These are phyloP conservation scores for Castanopsis chinensis DNA, from an alignment of 306 rosid genomes.

Conservation along the genomic window DNA sequence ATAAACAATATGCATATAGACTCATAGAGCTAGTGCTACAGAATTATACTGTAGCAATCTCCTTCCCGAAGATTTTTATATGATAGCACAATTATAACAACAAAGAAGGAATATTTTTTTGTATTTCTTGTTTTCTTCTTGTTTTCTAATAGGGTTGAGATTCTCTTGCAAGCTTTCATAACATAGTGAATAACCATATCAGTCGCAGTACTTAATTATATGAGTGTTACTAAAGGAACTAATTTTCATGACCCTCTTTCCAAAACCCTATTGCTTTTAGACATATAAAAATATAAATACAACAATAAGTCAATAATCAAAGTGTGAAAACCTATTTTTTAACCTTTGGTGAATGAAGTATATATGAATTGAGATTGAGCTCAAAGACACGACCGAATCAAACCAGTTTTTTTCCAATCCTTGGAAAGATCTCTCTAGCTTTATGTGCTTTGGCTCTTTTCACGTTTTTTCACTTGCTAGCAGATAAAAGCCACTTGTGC, in stretches of 20 bases:
- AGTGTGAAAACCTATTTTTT: background rate
- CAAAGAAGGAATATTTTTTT: background rate
- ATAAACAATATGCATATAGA: background rate
- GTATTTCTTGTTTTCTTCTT: background rate
- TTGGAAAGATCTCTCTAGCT: slow-evolving; percentile 35
- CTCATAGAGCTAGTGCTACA: background rate
- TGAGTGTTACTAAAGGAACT: background rate
- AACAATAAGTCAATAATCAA: background rate
- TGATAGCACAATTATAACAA: background rate
- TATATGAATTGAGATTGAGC: background rate
- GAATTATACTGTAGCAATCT: background rate
- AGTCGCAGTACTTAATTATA: background rate
- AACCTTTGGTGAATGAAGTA: background rate
- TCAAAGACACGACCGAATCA: background rate
- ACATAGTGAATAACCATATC: background rate
- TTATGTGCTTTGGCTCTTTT: slow-evolving; percentile 25
- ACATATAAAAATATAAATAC: background rate
- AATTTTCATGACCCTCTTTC: background rate
- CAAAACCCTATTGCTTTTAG: background rate
- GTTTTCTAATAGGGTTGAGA: background rate
- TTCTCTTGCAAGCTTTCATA: slow-evolving; percentile 3
- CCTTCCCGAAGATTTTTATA: slow-evolving; percentile 6
- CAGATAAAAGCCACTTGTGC: slow-evolving; percentile 22
- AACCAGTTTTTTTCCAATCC: slow-evolving; percentile 7
- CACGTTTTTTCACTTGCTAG: slow-evolving; percentile 6